These are phyloP conservation scores for Ramaria rubella DNA, from an alignment of 768 basidiomycete species.

Conservation along the genomic window DNA sequence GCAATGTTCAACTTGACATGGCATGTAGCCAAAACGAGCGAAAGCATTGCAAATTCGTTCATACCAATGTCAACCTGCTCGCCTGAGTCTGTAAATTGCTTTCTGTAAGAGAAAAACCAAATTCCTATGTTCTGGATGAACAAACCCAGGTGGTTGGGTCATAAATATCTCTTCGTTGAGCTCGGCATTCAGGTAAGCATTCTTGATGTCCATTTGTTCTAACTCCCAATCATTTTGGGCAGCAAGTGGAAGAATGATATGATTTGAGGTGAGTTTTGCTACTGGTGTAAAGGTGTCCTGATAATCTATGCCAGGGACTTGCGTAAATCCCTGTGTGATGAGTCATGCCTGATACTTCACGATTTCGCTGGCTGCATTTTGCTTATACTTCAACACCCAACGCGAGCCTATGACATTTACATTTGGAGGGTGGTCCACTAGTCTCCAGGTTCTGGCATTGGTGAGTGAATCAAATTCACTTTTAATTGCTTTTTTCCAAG, in stretches of 20 bases:
- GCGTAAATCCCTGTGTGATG: neutral
- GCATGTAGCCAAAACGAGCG: neutral
- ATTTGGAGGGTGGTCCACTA: conserved; percentile 13
- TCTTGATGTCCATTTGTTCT: too few relatives aligned
- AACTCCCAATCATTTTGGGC: too few relatives aligned
- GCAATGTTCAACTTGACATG: too few relatives aligned
- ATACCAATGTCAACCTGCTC: conserved; percentile 31
- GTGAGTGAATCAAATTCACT: too few relatives aligned
- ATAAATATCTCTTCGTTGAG: conserved; percentile 31
- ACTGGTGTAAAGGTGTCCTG: too few relatives aligned
- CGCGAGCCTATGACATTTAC: neutral
- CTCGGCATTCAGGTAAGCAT: too few relatives aligned
- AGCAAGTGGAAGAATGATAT: conserved; percentile 21
- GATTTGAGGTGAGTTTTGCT: too few relatives aligned
- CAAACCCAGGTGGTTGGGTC: conserved; percentile 28
- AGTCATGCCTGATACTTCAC: neutral
- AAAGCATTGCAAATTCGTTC: conserved; percentile 10
- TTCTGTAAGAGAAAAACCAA: conserved; percentile 17
- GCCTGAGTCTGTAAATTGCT: conserved; percentile 34
- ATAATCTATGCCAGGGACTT: too few relatives aligned
- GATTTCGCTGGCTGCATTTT: neutral
- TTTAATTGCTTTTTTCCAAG: neutral
- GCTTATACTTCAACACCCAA: neutral
- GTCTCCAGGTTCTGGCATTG: neutral
- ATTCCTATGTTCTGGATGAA: conserved; percentile 14